A percentile compares a stretch with the other conserved stretches of the same genome.
phyloP scores from a whole-genome alignment of 805 yeast genomes.

The Candida tibetensis region DNA sequence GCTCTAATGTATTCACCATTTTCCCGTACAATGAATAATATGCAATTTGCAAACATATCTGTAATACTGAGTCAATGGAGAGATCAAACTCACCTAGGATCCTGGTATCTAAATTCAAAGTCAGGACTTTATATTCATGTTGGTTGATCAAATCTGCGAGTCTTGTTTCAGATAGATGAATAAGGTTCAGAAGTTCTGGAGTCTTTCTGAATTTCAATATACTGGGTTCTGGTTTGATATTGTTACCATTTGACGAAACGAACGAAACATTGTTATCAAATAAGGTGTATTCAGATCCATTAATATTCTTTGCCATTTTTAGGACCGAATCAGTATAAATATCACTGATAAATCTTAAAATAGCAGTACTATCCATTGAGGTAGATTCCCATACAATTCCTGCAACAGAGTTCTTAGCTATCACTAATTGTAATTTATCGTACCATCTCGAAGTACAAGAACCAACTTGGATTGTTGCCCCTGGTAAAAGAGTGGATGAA shows the following conservation, averaged over 20 bases:
- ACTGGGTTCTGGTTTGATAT: conserved; percentile 34
- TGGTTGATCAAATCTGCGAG: conserved; percentile 56
- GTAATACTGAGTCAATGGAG: conserved; percentile 51
- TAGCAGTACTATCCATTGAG: conserved; percentile 58
- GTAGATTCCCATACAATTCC: conserved; percentile 60
- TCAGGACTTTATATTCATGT: conserved; percentile 50
- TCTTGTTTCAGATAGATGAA: conserved; percentile 57
- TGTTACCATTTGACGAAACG: conserved; percentile 35
- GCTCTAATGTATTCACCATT: conserved; percentile 49
- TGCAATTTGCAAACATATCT: conserved; percentile 51
- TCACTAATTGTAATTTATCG: conserved; percentile 54
- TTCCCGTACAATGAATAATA: conserved; percentile 56
- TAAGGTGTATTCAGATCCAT: conserved; percentile 54
- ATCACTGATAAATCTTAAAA: conserved; percentile 54
- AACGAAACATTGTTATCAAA: conserved; percentile 41
- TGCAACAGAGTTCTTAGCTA: conserved; percentile 55
- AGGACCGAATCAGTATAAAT: conserved; percentile 57
- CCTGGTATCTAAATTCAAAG: conserved; percentile 33
- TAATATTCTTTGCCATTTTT: conserved; percentile 55
- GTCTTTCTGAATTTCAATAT: conserved; percentile 37
- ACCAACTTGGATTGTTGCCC: conserved; percentile 51
- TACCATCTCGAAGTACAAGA: conserved; percentile 60
- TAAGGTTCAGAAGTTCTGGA: conserved; percentile 45
- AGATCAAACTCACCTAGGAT: conserved; percentile 40
- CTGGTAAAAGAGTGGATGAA: conserved; percentile 38